Base-by-base conservation (phyloP, 2,329 filamentous ascomycete species). In the Blastomyces silverae region DNA sequence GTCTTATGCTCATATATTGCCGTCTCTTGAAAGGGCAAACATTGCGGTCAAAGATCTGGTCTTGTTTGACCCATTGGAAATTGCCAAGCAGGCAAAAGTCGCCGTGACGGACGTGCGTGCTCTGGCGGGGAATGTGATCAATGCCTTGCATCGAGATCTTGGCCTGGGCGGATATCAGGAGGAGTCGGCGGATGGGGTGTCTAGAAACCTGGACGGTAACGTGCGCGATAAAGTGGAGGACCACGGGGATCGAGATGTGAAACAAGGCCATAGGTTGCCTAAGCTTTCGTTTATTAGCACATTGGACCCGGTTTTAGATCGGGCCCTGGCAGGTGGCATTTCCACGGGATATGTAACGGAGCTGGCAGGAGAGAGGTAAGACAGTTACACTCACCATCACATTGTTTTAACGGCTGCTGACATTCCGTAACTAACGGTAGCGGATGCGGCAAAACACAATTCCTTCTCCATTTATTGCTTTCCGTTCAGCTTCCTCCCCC, bases 401-500 rank as follows among this genome's bases (percentile, higher is more conserved):
- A 31, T 37, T 61, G 60, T 42, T 42, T 66, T 70, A 58, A 68
- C 64, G 64, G n/a, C 37, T 55, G 59, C 68, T 70, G 64, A 71
- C 53, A 39, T 53, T 64, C 13, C 39, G 37, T 37, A 20, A 7
- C 20, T 22, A 25, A 25, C 3, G 68, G 25, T 69, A 89, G 87
- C 73, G 94, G 92, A 71, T 90, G 88, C 69, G 94, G 93, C 72
- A 99, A 99, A 83, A 97, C 94, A 1, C 94, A 99, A 76, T 86
- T 97, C 72, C 87, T 97, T 37, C 84, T 97, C 37, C 87, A 88
- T 28, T 84, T 99, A 37, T 87, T 96, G 56, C 86, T 97, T 44
- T 84, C 92, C 42, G 88, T 88, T 20, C 94, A 99, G 76, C 87
- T 97, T 4, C 87, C 90, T 1, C 79, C 86, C 0, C 89, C 91